A percentile compares a stretch with the other conserved stretches of the same genome.
Conservation (phyloP, 78 protist genomes). For the Emiliania huxleyi region DNA sequence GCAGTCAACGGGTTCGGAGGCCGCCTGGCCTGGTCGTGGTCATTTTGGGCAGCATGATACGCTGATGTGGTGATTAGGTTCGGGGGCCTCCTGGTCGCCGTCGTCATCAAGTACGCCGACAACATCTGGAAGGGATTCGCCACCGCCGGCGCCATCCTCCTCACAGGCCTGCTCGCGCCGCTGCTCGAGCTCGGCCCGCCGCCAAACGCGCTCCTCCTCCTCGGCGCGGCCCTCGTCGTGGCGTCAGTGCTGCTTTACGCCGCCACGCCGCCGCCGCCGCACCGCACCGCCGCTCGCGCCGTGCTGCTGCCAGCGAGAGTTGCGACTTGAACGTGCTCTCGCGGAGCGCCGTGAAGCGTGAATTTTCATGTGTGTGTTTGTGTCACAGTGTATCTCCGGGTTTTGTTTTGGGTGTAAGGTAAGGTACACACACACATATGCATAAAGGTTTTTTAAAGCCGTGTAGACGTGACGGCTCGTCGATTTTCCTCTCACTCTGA, state of each 20-base stretch:
- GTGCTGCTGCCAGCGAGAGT: neutral
- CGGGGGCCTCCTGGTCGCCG: constrained; percentile 44
- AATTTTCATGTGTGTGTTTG: no score
- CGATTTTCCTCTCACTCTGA: no score
- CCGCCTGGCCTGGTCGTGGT: constrained; percentile 23
- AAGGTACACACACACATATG: no score
- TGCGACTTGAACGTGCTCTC: no score
- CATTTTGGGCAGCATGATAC: no score
- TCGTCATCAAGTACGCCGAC: constrained; percentile 37
- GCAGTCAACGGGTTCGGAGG: constrained; percentile 7
- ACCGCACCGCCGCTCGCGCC: neutral
- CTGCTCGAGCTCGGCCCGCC: neutral
- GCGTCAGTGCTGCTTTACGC: neutral
- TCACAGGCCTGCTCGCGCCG: neutral
- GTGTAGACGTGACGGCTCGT: no score
- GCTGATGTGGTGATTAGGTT: no score
- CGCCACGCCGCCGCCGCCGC: neutral
- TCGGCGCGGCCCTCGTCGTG: neutral
- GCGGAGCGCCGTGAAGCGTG: no score
- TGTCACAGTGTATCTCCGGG: no score
- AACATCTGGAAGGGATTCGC: constrained; percentile 42
- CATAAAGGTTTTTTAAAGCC: no score
- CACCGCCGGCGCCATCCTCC: constrained; percentile 23
- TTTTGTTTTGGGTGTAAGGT: no score
- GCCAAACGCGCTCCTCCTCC: neutral